phyloP scores from a whole-genome alignment of 495 filamentous ascomycete species.

The Talaromyces borbonicus region DNA sequence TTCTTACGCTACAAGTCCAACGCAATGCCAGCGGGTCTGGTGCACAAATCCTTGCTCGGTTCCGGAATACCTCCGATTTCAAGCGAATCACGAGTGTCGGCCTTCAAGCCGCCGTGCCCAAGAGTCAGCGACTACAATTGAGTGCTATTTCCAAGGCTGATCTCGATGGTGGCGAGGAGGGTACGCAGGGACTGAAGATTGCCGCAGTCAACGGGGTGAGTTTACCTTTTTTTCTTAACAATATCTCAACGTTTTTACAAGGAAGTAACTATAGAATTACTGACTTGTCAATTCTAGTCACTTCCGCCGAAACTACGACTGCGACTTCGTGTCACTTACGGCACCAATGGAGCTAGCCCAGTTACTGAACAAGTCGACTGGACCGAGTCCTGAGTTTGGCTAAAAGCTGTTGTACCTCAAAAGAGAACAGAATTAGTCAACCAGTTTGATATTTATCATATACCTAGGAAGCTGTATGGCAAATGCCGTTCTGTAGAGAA shows the following conservation, averaged over 20 bases:
- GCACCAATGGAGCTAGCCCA: conserved; percentile 53
- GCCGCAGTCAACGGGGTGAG: conserved; percentile 77
- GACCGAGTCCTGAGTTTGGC: conserved; percentile 54
- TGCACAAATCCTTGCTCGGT: conserved; percentile 68
- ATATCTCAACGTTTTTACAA: conserved; percentile 8
- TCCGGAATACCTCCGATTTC: conserved; percentile 64
- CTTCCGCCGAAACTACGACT: conserved; percentile 66
- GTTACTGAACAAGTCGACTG: conserved; percentile 94
- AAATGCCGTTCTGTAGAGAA: too few species aligned
- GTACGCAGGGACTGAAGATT: conserved; percentile 80
- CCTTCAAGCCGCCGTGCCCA: conserved; percentile 90
- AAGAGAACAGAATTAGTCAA: conserved; percentile 8
- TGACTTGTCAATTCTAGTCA: conserved; percentile 32
- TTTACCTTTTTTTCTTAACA: conserved; percentile 14
- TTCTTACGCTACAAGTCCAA: conserved; percentile 71
- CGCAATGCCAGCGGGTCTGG: conserved; percentile 60
- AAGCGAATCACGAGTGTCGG: conserved; percentile 58
- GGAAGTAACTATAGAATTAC: conserved; percentile 17
- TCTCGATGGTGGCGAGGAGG: conserved; percentile 67
- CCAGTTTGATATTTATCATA: not conserved
- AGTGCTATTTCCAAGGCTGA: conserved; percentile 76
- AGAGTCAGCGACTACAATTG: conserved; percentile 84
- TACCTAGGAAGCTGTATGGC: conserved; percentile 1
- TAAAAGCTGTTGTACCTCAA: conserved; percentile 9
- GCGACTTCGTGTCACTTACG: conserved; percentile 75